Conservation (phyloP, 1,284 basidiomycete species). For the Rhodotorula sp. region DNA sequence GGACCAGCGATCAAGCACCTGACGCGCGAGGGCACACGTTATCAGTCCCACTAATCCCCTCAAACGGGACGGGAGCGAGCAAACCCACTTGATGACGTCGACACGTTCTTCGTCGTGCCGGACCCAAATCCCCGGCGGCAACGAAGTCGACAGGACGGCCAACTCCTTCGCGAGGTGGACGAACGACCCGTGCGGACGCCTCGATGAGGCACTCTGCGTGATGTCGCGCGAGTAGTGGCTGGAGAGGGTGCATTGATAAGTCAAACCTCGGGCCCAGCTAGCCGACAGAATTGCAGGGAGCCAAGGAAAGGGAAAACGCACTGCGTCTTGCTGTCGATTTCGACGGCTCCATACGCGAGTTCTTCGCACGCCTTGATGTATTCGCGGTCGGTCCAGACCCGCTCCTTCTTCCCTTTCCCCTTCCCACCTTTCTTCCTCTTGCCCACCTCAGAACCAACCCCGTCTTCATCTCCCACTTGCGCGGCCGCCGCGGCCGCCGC, state of each 20-base stretch:
- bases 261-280: background rate
- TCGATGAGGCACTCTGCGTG: constrained; percentile 50
- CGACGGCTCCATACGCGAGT: constrained; percentile 54
- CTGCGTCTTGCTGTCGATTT: background rate
- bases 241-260: background rate
- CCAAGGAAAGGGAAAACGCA: constrained; percentile 2
- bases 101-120: constrained; percentile 61
- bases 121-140: constrained; percentile 60
- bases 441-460: too few relatives aligned
- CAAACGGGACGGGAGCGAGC: background rate
- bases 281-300: background rate
- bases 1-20: constrained; percentile 62
- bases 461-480: background rate
- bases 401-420: constrained; percentile 45
- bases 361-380: constrained; percentile 56
- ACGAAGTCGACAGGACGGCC: constrained; percentile 58
- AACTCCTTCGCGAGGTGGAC: constrained; percentile 60
- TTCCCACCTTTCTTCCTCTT: constrained; percentile 48
- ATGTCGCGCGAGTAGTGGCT: constrained; percentile 53
- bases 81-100: constrained; percentile 50
- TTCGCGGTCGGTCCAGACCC: constrained; percentile 49
- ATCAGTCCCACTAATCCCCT: too few relatives aligned
- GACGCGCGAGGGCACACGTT: constrained; percentile 41
- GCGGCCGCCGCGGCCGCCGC: background rate
- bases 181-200: constrained; percentile 56